phyloP scores from a whole-genome alignment of 352 stramenopile species.

The Globisporangium nodosum region DNA sequence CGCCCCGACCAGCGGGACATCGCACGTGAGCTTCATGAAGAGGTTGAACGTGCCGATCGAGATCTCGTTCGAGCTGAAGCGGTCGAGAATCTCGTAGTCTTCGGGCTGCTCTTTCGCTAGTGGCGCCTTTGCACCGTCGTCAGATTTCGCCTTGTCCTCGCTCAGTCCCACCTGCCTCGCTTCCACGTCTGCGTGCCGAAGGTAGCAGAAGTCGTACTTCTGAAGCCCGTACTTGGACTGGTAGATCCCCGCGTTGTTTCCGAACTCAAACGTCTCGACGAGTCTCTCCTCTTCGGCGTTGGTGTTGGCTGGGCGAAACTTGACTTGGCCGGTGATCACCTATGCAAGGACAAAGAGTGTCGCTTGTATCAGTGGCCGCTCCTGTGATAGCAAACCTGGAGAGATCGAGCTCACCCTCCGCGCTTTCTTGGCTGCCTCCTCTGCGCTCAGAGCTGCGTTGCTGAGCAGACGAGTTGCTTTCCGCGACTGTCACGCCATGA shows the following conservation, averaged over 20 bases:
- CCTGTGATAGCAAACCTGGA: too few species aligned
- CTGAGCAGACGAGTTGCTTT: slow-evolving; percentile 19
- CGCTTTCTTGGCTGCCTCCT: slow-evolving; percentile 35
- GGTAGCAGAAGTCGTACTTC: slow-evolving; percentile 53
- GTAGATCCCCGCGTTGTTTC: slow-evolving; percentile 53
- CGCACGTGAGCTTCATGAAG: slow-evolving; percentile 59
- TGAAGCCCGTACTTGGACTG: slow-evolving; percentile 60
- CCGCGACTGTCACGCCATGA: slow-evolving; percentile 10
- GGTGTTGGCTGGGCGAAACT: slow-evolving; percentile 47
- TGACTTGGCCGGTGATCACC: slow-evolving; percentile 40
- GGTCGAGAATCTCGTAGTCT: slow-evolving; percentile 41
- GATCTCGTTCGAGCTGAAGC: slow-evolving; percentile 43
- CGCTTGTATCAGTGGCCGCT: neutral
- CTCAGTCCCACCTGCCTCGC: slow-evolving; percentile 19
- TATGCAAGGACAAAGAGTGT: slow-evolving; percentile 3
- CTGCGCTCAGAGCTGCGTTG: slow-evolving; percentile 12
- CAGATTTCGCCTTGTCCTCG: slow-evolving; percentile 15
- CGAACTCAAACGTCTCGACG: slow-evolving; percentile 40
- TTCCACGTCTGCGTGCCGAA: slow-evolving; percentile 32
- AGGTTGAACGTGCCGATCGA: slow-evolving; percentile 58
- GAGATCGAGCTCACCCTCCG: slow-evolving; percentile 20
- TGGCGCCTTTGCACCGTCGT: slow-evolving; percentile 13
- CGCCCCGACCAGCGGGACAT: slow-evolving; percentile 33
- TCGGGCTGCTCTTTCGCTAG: slow-evolving; percentile 6
- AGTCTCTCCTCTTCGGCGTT: slow-evolving; percentile 15